A percentile compares a stretch with the other conserved stretches of the same genome.
phyloP scores from a whole-genome alignment of 768 basidiomycete species.

The Tephrocybe sp. region DNA sequence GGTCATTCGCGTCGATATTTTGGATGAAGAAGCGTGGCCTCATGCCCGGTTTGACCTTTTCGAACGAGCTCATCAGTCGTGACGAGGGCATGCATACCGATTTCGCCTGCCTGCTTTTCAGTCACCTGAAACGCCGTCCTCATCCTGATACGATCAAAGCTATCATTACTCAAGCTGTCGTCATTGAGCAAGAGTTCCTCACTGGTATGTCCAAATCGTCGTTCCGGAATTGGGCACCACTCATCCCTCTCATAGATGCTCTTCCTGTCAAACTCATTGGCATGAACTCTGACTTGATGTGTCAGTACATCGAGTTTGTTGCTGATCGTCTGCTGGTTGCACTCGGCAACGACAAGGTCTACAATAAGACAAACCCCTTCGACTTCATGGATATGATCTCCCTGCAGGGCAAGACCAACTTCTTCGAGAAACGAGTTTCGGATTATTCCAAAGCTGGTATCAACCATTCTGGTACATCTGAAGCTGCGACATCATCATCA shows the following conservation, averaged over 20 bases:
- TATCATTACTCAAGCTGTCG: conserved; percentile 83
- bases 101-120: conserved; percentile 90
- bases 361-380: conserved; percentile 79
- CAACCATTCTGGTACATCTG: conserved; percentile 30
- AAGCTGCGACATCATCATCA: conserved; percentile 11
- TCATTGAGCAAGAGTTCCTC: conserved; percentile 85
- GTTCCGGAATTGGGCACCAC: background rate
- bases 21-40: conserved; percentile 97
- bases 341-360: conserved; percentile 81
- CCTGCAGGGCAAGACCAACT: conserved; percentile 95
- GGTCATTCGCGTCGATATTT: conserved; percentile 91
- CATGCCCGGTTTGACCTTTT: conserved; percentile 97
- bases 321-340: conserved; percentile 87
- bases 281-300: conserved; percentile 91
- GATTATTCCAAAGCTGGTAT: conserved; percentile 76
- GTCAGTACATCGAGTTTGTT: conserved; percentile 89
- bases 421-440: conserved; percentile 94
- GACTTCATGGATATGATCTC: conserved; percentile 97
- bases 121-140: conserved; percentile 77
- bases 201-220: conserved; percentile 47
- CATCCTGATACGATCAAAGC: conserved; percentile 72
- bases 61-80: conserved; percentile 93
- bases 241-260: conserved; percentile 54
- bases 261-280: conserved; percentile 87
- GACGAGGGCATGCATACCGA: conserved; percentile 98